Base-by-base conservation (phyloP, 192 early-diverging fungal genomes). In the Coemansia sp. region DNA sequence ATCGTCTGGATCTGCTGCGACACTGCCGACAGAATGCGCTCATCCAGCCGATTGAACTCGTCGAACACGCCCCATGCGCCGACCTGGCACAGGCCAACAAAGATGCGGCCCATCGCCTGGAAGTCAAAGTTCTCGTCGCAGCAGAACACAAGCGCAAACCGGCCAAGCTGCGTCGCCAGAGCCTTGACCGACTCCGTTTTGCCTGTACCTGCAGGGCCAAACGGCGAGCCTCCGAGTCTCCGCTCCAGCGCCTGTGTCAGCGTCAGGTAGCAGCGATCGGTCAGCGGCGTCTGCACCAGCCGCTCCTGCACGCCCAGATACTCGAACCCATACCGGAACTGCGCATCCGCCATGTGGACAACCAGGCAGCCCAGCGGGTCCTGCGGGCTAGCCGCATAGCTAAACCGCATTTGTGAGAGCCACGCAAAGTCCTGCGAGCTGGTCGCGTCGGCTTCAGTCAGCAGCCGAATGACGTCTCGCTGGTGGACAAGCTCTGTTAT, bases 121-220 rank as follows among this genome's bases (percentile, higher is more conserved):
- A 99, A 99, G 82, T 99, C 98, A 86, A 99, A 99, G 70, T 92
- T 98, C 85, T 99, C 98, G 72, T 99, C 98, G 84, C 98, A 99
- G 85, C 98, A 99, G 75, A 99, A 99, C 36, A 99, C 98, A 62
- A 99, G 92, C 26, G 94, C 93, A 77, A 98, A 97, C 26, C 97
- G 88, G 10, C 98, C 98, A 21, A 99, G 85, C 66, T 97, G 93
- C 35, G 88, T 86, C 67, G 95, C 98, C 68, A 99, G 84, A 0
- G 98, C 95, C 77, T 99, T 99, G 64, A 98, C 97, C 15, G 93
- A 94, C 80, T 99, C 98, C 2, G 97, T 99, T 82, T 99, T 99
- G 62, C 98, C 98, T 0, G 98, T 99, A 62, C 97, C 98, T 4
- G 97, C 97, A 11, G 96, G 97, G 16, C 98, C 98, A 67, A 98